These are phyloP conservation scores for Ganoderma multipileum DNA, from an alignment of 1,284 basidiomycete species.

Conservation along the genomic window DNA sequence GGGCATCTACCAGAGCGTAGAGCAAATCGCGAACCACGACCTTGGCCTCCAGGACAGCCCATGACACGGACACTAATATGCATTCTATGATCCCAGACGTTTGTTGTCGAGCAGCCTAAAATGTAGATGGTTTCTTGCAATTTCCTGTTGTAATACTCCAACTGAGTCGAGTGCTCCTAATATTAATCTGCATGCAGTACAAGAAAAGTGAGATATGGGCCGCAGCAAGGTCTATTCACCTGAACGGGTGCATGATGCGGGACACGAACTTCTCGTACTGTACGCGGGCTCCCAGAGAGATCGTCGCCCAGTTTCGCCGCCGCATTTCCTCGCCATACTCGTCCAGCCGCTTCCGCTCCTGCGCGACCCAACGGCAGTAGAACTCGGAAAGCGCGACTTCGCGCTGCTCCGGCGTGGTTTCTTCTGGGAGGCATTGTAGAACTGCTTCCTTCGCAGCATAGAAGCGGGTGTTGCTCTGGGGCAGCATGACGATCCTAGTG, in stretches of 20 bases:
- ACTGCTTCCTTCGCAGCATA: constrained; percentile 66
- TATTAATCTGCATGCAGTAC: too few species aligned
- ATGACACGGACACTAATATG: constrained; percentile 19
- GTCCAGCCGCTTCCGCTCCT: constrained; percentile 63
- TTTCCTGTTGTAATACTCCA: neutral
- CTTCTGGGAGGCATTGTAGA: constrained; percentile 60
- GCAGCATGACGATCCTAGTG: neutral
- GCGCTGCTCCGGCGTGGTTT: constrained; percentile 56
- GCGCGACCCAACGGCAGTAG: constrained; percentile 72
- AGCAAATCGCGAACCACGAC: constrained; percentile 60
- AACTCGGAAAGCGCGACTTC: constrained; percentile 74
- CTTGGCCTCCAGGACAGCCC: constrained; percentile 37
- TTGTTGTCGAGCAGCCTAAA: constrained; percentile 15
- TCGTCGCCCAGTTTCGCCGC: constrained; percentile 59
- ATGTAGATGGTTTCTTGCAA: constrained; percentile 21
- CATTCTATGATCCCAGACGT: neutral
- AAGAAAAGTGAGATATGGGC: constrained; percentile 3
- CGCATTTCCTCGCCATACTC: constrained; percentile 71
- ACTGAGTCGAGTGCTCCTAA: neutral
- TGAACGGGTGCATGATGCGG: constrained; percentile 31
- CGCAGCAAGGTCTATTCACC: constrained; percentile 7
- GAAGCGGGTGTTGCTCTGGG: constrained; percentile 77
- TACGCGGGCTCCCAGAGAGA: constrained; percentile 60
- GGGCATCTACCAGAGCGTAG: constrained; percentile 64
- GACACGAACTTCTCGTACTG: constrained; percentile 50